These are phyloP conservation scores for Echinosophora koreensis DNA, from an alignment of 306 rosid species.

Conservation along the genomic window DNA sequence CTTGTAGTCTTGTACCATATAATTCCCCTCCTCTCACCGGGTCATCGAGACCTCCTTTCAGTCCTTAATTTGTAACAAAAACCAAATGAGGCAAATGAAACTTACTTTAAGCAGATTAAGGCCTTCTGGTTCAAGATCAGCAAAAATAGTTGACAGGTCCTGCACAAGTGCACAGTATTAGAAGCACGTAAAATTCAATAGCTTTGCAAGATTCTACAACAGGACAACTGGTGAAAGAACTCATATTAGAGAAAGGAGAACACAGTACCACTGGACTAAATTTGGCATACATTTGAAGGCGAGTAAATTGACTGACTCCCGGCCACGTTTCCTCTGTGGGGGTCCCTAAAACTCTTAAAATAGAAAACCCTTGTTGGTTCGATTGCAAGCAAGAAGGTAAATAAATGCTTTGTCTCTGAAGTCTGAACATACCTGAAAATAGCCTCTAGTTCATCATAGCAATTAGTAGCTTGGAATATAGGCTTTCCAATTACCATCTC, in stretches of 20 bases:
- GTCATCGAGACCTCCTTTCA: background rate
- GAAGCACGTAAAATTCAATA: background rate
- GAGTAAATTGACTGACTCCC: background rate
- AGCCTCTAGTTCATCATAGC: background rate
- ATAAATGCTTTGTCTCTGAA: background rate
- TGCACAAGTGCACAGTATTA: constrained; percentile 27
- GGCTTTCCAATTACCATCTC: constrained; percentile 32
- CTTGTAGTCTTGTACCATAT: background rate
- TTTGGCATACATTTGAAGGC: background rate
- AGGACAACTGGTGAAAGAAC: background rate
- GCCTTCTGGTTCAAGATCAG: constrained; percentile 28
- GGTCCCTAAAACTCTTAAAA: constrained; percentile 45
- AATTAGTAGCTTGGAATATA: background rate
- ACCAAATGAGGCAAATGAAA: background rate
- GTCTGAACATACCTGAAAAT: constrained; percentile 38
- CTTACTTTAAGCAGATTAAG: constrained; percentile 40
- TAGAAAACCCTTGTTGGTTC: constrained; percentile 1
- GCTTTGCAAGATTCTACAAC: background rate
- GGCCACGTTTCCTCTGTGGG: constrained; percentile 45
- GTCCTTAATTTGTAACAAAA: background rate
- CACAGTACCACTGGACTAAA: constrained; percentile 1
- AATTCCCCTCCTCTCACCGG: background rate
- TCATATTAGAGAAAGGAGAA: background rate
- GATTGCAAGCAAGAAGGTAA: background rate
- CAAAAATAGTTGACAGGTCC: constrained; percentile 5